Conservation (phyloP, 2,329 filamentous ascomycete genomes). For the Chaetomiaceae sp. region DNA sequence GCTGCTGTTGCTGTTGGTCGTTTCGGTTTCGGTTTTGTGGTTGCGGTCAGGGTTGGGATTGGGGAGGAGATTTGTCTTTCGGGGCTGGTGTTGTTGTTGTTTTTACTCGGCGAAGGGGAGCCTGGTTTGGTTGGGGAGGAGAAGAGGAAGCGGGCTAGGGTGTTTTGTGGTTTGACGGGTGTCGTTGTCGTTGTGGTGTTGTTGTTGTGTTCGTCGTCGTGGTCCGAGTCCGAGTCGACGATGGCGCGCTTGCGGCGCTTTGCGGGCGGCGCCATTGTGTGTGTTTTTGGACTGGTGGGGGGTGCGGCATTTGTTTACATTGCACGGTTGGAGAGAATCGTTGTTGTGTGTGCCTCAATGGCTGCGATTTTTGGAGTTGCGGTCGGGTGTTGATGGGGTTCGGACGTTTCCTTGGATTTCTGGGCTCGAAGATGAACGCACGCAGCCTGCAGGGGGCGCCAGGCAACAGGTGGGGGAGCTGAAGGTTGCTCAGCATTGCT, state of each 20-base stretch:
- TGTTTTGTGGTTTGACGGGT: slow-evolving; percentile 31
- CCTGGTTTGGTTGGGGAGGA: slow-evolving; percentile 46
- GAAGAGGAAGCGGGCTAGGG: slow-evolving; percentile 48
- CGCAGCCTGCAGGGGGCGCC: too few relatives aligned
- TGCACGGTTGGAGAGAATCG: background rate
- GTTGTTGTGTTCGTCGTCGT: slow-evolving; percentile 15
- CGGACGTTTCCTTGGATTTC: background rate
- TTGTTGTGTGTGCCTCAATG: slow-evolving; percentile 1
- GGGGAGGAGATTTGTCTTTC: too few relatives aligned
- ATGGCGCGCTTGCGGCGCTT: slow-evolving; percentile 34
- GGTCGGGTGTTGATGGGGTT: background rate
- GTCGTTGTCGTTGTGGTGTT: background rate
- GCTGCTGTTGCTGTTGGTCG: slow-evolving; percentile 15
- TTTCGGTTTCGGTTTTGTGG: slow-evolving; percentile 21
- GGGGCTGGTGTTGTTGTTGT: background rate
- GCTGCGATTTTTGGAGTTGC: background rate
- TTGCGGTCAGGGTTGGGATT: slow-evolving; percentile 35
- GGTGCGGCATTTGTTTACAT: slow-evolving; percentile 22
- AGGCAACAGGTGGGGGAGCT: slow-evolving; percentile 3
- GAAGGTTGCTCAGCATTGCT: background rate
- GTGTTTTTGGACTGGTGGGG: background rate
- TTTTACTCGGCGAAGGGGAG: too few relatives aligned
- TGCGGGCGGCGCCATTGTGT: slow-evolving; percentile 51
- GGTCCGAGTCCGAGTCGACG: slow-evolving; percentile 23
- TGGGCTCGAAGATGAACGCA: too few relatives aligned